Percentiles rank a stretch among this genome's conserved stretches.
These are phyloP conservation scores for Solanum arcanum DNA, from an alignment of 257 asterid species.

Conservation along the genomic window DNA sequence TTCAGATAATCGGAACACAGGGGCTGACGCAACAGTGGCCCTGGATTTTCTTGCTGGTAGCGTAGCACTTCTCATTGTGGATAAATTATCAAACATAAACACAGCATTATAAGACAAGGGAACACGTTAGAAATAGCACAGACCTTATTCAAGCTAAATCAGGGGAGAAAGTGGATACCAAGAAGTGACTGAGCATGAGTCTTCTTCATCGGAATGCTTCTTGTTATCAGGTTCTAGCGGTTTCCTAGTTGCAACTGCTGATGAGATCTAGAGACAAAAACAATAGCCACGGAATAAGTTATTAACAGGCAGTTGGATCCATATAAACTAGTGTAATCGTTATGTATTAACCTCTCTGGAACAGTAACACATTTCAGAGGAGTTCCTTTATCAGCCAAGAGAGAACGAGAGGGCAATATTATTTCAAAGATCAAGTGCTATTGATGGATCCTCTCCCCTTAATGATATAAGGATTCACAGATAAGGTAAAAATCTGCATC, in stretches of 20 bases:
- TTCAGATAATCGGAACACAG: slow-evolving; percentile 52
- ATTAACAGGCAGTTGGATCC: neutral
- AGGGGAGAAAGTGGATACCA: slow-evolving; percentile 43
- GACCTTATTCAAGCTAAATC: neutral
- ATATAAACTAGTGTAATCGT: neutral
- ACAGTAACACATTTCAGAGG: neutral
- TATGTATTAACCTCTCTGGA: neutral
- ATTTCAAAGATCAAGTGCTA: neutral
- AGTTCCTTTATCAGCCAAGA: neutral
- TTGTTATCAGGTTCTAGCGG: slow-evolving; percentile 62
- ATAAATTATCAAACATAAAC: slow-evolving; percentile 8
- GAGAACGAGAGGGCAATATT: neutral
- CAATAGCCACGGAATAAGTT: neutral
- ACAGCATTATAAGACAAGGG: neutral
- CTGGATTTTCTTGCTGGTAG: slow-evolving; percentile 40
- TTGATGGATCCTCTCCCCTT: neutral
- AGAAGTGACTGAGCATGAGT: slow-evolving; percentile 45
- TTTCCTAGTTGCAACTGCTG: slow-evolving; percentile 39
- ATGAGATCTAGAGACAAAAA: slow-evolving; percentile 28
- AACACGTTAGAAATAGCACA: slow-evolving; percentile 3
- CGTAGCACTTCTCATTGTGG: slow-evolving; percentile 26
- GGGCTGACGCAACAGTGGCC: slow-evolving; percentile 50
- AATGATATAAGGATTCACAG: neutral
- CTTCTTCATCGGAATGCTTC: slow-evolving; percentile 65
- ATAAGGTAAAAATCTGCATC: neutral